Evolutionary conservation across 1,284 basidiomycete genomes (phyloP).

Genomic region (Uromyces viciae-fabae): DNA sequence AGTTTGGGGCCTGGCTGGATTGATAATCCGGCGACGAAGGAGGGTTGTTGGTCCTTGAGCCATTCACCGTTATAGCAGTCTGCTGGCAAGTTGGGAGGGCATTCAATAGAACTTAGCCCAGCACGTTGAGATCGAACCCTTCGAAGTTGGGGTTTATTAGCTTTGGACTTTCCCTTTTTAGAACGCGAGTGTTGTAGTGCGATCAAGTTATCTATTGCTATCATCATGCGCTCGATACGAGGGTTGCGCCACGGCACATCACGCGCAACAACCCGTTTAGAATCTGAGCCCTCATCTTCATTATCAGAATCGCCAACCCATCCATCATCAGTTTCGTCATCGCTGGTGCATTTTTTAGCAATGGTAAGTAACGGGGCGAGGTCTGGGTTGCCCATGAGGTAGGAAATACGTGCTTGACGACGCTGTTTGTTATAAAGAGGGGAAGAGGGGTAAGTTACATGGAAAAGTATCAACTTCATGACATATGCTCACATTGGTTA

Average conservation of each 20-base stretch:
- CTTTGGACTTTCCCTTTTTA: not conserved
- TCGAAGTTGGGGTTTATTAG: not conserved
- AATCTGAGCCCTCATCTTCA: not conserved
- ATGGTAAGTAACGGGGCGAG: not conserved
- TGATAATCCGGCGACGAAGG: not conserved
- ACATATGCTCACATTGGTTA: not conserved
- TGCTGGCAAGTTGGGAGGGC: not conserved
- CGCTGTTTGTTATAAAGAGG: not conserved
- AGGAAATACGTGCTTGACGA: not conserved
- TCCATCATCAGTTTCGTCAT: not conserved
- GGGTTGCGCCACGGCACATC: not conserved
- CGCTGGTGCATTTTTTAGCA: conserved; percentile 3
- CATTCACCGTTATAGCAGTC: conserved; percentile 2
- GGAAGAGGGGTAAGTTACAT: not conserved
- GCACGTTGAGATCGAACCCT: not conserved
- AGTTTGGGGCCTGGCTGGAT: not conserved
- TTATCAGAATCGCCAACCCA: not conserved
- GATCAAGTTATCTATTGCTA: not conserved
- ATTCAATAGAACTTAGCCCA: not conserved
- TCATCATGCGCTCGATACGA: not conserved
- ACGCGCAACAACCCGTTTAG: not conserved
- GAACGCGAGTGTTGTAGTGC: not conserved
- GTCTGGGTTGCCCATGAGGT: not conserved
- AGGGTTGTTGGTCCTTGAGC: not conserved
- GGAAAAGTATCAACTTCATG: not conserved